These are phyloP conservation scores for Termitomyces sp. DNA, from an alignment of 768 basidiomycete genomes.

Conservation along the genomic window DNA sequence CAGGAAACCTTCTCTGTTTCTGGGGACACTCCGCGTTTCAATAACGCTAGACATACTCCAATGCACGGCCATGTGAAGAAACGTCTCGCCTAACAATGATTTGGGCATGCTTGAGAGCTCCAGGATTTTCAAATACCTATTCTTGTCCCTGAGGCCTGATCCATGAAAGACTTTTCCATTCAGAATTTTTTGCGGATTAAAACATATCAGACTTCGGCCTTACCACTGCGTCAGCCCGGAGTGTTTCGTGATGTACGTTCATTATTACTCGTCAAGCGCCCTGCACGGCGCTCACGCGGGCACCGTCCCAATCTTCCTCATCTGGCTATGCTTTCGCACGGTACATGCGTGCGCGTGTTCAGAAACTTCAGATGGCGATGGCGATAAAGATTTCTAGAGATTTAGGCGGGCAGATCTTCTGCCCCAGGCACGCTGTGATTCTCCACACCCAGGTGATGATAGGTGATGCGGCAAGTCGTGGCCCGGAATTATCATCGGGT, in stretches of 20 bases:
- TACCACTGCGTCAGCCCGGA: background rate
- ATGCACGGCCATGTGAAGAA: background rate
- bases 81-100: no score
- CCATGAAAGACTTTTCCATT: background rate
- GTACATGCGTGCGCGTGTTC: background rate
- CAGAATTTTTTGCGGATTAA: background rate
- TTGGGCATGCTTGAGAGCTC: no score
- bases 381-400: background rate
- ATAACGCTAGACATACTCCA: background rate
- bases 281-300: no score
- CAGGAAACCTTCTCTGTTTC: background rate
- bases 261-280: no score
- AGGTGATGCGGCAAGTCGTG: no score
- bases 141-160: background rate
- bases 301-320: no score
- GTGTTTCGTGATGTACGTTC: no score
- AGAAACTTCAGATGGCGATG: background rate
- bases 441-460: background rate
- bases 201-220: background rate
- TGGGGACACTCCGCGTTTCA: background rate
- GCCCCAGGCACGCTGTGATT: background rate
- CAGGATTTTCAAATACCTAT: background rate
- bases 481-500: no score
- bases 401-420: no score
- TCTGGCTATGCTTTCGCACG: no score